A percentile compares a stretch with the other conserved stretches of the same genome.
Evolutionary conservation across 495 filamentous ascomycete genomes (phyloP).

Genomic region (Annulohypoxylon moriforme): DNA sequence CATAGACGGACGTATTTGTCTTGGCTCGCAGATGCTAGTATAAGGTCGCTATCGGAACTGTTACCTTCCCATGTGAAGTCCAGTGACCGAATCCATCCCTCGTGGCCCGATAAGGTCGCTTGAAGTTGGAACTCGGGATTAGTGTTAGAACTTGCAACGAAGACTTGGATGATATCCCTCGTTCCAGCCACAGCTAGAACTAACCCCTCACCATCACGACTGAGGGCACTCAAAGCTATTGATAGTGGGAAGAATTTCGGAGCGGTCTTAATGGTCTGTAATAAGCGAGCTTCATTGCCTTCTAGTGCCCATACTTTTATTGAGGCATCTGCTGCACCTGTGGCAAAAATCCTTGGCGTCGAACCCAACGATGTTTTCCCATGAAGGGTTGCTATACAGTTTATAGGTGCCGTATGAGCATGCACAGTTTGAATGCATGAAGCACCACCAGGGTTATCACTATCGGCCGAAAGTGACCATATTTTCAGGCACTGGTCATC

Average conservation of each 20-base stretch:
- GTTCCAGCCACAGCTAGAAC: slow-evolving; percentile 89
- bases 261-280: slow-evolving; percentile 78
- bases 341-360: slow-evolving; percentile 65
- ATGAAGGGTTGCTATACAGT: slow-evolving; percentile 73
- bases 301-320: slow-evolving; percentile 80
- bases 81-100: slow-evolving; percentile 92
- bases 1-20: slow-evolving; percentile 97
- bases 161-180: slow-evolving; percentile 79
- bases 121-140: slow-evolving; percentile 71
- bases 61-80: slow-evolving; percentile 75
- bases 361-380: slow-evolving; percentile 16
- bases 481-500: slow-evolving; percentile 82
- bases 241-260: slow-evolving; percentile 85
- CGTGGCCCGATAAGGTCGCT: slow-evolving; percentile 87
- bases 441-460: slow-evolving; percentile 37
- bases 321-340: slow-evolving; percentile 83
- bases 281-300: slow-evolving; percentile 57
- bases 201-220: slow-evolving; percentile 58
- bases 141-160: slow-evolving; percentile 58
- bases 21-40: slow-evolving; percentile 94
- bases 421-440: slow-evolving; percentile 61
- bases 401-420: slow-evolving; percentile 80
- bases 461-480: slow-evolving; percentile 65
- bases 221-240: slow-evolving; percentile 71
- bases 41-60: slow-evolving; percentile 67